These are phyloP conservation scores for Clitoria ternatea DNA, from an alignment of 306 rosid genomes.

Conservation along the genomic window DNA sequence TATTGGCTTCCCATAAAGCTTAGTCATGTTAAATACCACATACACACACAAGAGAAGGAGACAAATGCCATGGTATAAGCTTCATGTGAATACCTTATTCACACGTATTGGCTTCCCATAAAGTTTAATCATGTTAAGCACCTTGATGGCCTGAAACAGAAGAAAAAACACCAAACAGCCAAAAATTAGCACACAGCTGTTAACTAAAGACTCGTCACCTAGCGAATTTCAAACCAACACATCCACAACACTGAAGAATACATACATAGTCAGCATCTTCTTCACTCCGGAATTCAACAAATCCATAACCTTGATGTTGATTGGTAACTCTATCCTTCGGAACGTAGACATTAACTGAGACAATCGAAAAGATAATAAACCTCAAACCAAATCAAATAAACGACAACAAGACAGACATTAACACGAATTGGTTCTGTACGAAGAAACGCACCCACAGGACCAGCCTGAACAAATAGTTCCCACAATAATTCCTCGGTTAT, in stretches of 20 bases:
- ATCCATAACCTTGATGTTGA: conserved; percentile 96
- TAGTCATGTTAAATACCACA: background rate
- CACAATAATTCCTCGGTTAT: conserved; percentile 40
- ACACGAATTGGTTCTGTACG: background rate
- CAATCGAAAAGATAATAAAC: background rate
- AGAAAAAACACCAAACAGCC: background rate
- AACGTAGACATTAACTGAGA: conserved; percentile 91
- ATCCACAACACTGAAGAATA: background rate
- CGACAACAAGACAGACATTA: background rate
- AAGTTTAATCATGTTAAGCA: conserved; percentile 93
- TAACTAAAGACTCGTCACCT: background rate
- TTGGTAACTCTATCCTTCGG: conserved; percentile 95
- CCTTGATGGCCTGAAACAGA: conserved; percentile 80
- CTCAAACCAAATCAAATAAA: background rate
- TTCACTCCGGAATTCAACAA: conserved; percentile 90
- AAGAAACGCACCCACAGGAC: conserved; percentile 40
- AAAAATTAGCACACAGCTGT: background rate
- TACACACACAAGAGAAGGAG: background rate
- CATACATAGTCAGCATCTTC: conserved; percentile 97
- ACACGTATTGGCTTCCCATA: conserved; percentile 97
- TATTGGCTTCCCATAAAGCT: too few relatives aligned
- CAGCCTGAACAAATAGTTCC: conserved; percentile 57
- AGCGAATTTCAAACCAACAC: background rate
- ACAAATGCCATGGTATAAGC: background rate
- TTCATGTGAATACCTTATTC: conserved; percentile 57